phyloP scores from a whole-genome alignment of 2,329 filamentous ascomycete species.

The Aureobasidium sp. region DNA sequence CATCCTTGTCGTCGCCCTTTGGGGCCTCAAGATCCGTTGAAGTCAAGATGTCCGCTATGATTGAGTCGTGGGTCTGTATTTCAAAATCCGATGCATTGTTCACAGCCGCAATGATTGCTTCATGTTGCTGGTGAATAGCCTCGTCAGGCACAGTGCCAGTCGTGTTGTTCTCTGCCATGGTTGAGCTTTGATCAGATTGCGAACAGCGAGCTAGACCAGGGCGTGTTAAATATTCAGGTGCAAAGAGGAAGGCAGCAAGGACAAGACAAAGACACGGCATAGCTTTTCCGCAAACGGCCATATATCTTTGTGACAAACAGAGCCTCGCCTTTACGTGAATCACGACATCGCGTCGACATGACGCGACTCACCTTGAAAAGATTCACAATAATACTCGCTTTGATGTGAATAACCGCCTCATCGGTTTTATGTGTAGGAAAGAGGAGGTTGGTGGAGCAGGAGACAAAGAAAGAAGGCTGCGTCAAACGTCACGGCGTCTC shows the following conservation, averaged over 20 bases:
- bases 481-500: neutral
- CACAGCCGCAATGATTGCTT: neutral
- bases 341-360: neutral
- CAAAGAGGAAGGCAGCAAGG: neutral
- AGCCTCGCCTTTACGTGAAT: too few species aligned
- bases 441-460: neutral
- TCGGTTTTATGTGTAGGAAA: neutral
- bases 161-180: neutral
- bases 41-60: neutral
- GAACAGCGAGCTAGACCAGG: neutral
- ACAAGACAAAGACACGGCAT: neutral
- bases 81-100: too few species aligned
- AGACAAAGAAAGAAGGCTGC: neutral
- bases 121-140: neutral
- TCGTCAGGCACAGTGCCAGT: neutral
- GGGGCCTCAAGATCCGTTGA: too few species aligned
- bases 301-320: neutral
- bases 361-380: neutral
- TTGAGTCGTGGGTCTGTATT: neutral
- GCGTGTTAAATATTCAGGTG: neutral
- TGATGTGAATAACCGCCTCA: neutral
- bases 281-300: neutral
- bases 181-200: neutral
- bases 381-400: too few species aligned
- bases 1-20: too few species aligned